Percentiles rank a stretch among this genome's conserved stretches.
Evolutionary conservation across 345 rosid species (phyloP).

Genomic region (Aurinia saxatilis): DNA sequence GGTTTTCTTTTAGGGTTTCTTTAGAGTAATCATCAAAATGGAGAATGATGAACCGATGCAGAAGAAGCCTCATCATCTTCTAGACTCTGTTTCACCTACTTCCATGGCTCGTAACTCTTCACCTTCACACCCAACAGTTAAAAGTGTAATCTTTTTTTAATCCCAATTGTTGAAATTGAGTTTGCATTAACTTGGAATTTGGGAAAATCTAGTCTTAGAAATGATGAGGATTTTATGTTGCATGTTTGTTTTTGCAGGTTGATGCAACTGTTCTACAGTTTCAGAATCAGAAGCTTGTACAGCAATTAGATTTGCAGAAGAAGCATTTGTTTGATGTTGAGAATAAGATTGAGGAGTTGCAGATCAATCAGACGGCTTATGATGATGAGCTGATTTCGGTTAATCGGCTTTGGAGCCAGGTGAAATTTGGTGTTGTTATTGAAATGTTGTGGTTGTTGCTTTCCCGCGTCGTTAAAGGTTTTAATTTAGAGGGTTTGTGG

Average conservation of each 20-base stretch:
- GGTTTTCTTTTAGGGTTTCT: neutral
- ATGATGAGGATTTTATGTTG: no score
- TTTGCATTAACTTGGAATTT: no score
- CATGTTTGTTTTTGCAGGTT: slow-evolving; percentile 33
- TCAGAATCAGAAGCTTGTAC: slow-evolving; percentile 82
- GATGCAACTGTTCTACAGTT: slow-evolving; percentile 71
- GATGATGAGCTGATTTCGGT: slow-evolving; percentile 52
- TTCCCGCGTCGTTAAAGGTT: neutral
- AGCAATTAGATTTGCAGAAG: slow-evolving; percentile 69
- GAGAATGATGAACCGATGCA: slow-evolving; percentile 64
- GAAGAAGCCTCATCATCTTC: slow-evolving; percentile 60
- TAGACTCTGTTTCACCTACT: slow-evolving; percentile 41
- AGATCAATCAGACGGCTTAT: slow-evolving; percentile 52
- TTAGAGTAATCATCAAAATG: slow-evolving; percentile 33
- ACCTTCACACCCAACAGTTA: slow-evolving; percentile 38
- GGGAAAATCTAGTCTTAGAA: no score
- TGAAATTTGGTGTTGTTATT: neutral
- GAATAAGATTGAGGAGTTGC: slow-evolving; percentile 45
- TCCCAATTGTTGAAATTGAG: neutral
- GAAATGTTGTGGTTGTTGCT: neutral
- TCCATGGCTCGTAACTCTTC: slow-evolving; percentile 46
- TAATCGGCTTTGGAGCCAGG: slow-evolving; percentile 71
- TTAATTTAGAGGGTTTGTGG: neutral
- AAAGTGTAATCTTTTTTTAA: slow-evolving; percentile 28
- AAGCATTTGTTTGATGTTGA: slow-evolving; percentile 62